A percentile compares a stretch with the other conserved stretches of the same genome.
Conservation (phyloP, 1,284 basidiomycete genomes). For the Ceratobasidium sp. region DNA sequence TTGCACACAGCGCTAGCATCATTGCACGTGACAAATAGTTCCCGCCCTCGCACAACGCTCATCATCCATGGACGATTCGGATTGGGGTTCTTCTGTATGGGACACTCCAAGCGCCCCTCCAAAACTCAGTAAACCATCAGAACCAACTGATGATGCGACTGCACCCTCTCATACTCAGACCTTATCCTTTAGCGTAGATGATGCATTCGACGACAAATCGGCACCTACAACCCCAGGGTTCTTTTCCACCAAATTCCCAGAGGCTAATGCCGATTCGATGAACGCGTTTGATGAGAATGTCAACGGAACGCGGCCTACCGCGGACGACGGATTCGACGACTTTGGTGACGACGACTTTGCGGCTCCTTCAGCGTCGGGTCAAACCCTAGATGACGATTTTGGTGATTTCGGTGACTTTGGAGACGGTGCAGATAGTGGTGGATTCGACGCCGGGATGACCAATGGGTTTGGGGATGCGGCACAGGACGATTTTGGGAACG, state of each 20-base stretch:
- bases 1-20: background rate
- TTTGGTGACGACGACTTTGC: slow-evolving; percentile 53
- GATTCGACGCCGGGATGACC: slow-evolving; percentile 48
- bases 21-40: slow-evolving; percentile 25
- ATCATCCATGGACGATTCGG: slow-evolving; percentile 76
- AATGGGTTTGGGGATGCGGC: slow-evolving; percentile 45
- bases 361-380: slow-evolving; percentile 37
- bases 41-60: slow-evolving; percentile 24
- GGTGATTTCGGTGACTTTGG: slow-evolving; percentile 83
- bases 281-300: slow-evolving; percentile 69
- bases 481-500: slow-evolving; percentile 51
- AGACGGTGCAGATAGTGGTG: slow-evolving; percentile 59
- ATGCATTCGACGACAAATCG: slow-evolving; percentile 41
- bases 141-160: no score
- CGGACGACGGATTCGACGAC: slow-evolving; percentile 74
- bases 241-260: slow-evolving; percentile 41
- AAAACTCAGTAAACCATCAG: no score
- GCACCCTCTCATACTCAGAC: slow-evolving; percentile 12
- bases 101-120: slow-evolving; percentile 57
- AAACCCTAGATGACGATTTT: slow-evolving; percentile 49
- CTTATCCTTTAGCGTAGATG: slow-evolving; percentile 16
- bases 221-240: slow-evolving; percentile 42
- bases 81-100: slow-evolving; percentile 76
- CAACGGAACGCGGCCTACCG: slow-evolving; percentile 53
- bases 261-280: slow-evolving; percentile 46